Conservation (phyloP, 208 protist species). For the Endotrypanum monterogeii region DNA sequence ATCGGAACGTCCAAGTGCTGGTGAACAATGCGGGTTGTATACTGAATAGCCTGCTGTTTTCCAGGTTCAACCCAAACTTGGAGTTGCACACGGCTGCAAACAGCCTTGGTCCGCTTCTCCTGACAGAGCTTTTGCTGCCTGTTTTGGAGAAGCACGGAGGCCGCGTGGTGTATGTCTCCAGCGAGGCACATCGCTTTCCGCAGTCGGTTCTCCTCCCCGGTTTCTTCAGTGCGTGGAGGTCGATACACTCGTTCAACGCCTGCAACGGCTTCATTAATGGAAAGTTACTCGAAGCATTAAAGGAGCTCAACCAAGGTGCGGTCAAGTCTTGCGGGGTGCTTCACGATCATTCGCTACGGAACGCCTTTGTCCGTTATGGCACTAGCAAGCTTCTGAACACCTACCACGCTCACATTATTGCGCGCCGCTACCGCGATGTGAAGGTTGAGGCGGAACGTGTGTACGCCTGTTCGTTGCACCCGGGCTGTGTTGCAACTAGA, state of each 20-base stretch:
- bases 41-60: conserved; percentile 53
- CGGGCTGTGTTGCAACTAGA: conserved; percentile 75
- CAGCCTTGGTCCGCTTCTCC: conserved; percentile 79
- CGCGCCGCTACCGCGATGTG: conserved; percentile 44
- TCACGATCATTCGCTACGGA: conserved; percentile 9
- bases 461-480: conserved; percentile 79
- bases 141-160: conserved; percentile 62
- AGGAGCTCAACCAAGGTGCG: conserved; percentile 63
- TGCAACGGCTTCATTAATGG: conserved; percentile 36
- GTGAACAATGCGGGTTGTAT: conserved; percentile 92
- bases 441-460: conserved; percentile 34
- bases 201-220: conserved; percentile 47
- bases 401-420: conserved; percentile 82
- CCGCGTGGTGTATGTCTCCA: conserved; percentile 84
- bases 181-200: conserved; percentile 75
- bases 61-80: conserved; percentile 42
- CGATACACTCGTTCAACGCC: not conserved
- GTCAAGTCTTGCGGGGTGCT: conserved; percentile 45
- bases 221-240: conserved; percentile 19
- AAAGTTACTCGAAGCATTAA: conserved; percentile 55
- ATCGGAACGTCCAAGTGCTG: conserved; percentile 73
- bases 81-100: conserved; percentile 88
- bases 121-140: conserved; percentile 86
- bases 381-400: conserved; percentile 87
- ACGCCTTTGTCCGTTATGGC: conserved; percentile 77